Evolutionary conservation across 2,329 filamentous ascomycete genomes (phyloP), one percentile per base, ranked within the genome.

Genomic region (Aspergillus aculeatinus): DNA sequence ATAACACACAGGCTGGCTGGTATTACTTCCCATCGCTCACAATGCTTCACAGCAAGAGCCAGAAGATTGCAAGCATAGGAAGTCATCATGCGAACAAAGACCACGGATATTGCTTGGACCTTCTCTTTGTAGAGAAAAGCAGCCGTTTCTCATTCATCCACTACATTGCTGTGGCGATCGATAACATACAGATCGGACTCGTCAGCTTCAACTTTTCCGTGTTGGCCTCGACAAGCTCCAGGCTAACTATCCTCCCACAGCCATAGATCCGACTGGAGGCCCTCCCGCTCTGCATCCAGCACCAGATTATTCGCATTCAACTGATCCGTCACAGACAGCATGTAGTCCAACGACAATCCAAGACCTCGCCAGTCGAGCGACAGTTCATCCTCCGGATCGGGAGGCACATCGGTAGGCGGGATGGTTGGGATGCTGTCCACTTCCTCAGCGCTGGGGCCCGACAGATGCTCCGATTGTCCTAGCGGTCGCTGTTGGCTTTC

Each of bases 291-390:
- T 6, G 55, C 59, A 50, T 65, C 63, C 29, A 60, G n/a, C n/a
- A 67, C 50, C 29, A 61, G n/a, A 48, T 61, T 63, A 44, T 62
- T 59, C 21, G 64, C 57, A 47, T 64, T 64, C 51, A 68, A n/a
- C 47, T 67, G 58, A 29, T 68, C 61, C 11, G 66, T 63, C 16
- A 62, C 66, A 1, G 63, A 64, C 2, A 67, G 60, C 66, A 68
- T 68, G 11, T 65, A 62, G 29, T 65, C 61, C 59, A 68, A 42
- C 11, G 66, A 68, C n/a, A 64, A n/a, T 1, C 65, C 66, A 11
- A 65, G 61, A 23, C 64, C 64, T 19, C 64, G 53, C 66, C 66
- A 68, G 21, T 67, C 65, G 16, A 67, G 60, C 2, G 53, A 44
- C 2, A 67, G 33, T 0, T 66, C 61, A n/a, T 65, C 61, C 5